Conservation (phyloP, 306 rosid genomes). For the Astragalus glycyphyllos region DNA sequence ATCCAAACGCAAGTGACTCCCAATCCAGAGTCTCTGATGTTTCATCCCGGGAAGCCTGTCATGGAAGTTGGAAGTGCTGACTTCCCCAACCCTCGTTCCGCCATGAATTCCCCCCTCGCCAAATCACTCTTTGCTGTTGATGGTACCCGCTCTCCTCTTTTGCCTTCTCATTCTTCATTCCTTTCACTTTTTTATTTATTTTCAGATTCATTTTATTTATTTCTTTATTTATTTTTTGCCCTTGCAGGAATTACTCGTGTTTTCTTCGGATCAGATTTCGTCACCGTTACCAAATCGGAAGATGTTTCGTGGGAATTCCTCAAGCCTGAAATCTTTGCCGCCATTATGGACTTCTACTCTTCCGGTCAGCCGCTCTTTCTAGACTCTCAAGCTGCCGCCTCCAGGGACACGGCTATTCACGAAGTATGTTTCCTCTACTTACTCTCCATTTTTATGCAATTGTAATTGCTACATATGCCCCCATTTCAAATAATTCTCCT, state of each 20-base stretch:
- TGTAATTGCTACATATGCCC: too few relatives aligned
- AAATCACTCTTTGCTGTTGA: constrained; percentile 80
- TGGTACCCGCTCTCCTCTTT: constrained; percentile 38
- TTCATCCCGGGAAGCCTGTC: constrained; percentile 48
- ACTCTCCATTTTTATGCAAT: background rate
- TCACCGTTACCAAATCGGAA: constrained; percentile 88
- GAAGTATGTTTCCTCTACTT: constrained; percentile 48
- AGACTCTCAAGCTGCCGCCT: constrained; percentile 76
- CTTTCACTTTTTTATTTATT: background rate
- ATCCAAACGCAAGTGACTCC: constrained; percentile 49
- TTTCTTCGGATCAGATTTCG: constrained; percentile 94
- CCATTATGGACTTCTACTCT: constrained; percentile 93
- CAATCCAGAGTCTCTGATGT: constrained; percentile 47
- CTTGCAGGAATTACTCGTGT: constrained; percentile 57
- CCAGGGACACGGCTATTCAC: constrained; percentile 88
- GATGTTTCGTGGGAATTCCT: constrained; percentile 83
- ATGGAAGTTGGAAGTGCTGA: constrained; percentile 97
- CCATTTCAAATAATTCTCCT: too few relatives aligned
- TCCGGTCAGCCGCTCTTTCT: constrained; percentile 88
- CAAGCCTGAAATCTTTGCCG: constrained; percentile 91
- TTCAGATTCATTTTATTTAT: background rate
- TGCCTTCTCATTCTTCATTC: background rate
- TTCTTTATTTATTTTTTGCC: too few relatives aligned
- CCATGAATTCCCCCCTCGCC: constrained; percentile 86
- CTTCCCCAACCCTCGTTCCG: constrained; percentile 84